Evolutionary conservation across 371 early-diverging fungal genomes (phyloP).

Genomic region (Funneliformis caledonium): DNA sequence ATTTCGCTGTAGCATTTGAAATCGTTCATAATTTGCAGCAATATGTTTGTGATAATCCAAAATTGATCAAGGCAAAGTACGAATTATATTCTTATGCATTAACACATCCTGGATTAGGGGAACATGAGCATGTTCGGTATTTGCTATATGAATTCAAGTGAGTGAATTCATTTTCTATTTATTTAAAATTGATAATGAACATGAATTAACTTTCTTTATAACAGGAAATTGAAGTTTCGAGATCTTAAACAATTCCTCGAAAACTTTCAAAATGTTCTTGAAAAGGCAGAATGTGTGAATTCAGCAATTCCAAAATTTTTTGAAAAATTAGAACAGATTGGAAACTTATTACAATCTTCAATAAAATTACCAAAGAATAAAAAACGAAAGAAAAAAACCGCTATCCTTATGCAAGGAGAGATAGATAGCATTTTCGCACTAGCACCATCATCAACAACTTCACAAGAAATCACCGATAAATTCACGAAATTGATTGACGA

Average conservation of each 20-base stretch:
- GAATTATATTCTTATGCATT: constrained; percentile 60
- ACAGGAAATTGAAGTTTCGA: neutral
- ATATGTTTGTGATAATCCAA: constrained; percentile 51
- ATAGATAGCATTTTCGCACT: neutral
- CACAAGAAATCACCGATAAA: neutral
- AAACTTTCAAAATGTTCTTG: neutral
- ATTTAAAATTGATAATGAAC: neutral
- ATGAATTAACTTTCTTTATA: neutral
- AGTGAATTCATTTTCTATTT: neutral
- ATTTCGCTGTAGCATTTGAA: constrained; percentile 58
- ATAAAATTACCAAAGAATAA: neutral
- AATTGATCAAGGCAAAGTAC: constrained; percentile 55
- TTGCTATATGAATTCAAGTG: constrained; percentile 1
- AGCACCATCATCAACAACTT: neutral
- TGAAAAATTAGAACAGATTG: neutral
- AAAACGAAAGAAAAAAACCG: neutral
- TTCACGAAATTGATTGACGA: neutral
- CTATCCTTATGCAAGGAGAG: neutral
- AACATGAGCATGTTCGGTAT: constrained; percentile 39
- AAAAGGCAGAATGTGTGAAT: neutral
- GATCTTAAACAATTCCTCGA: neutral
- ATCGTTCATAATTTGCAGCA: constrained; percentile 57
- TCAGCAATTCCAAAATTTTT: neutral
- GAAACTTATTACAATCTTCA: neutral
- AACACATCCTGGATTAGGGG: constrained; percentile 46